Conservation (phyloP, 2,329 filamentous ascomycete species). For the Colletotrichum camelliae region DNA sequence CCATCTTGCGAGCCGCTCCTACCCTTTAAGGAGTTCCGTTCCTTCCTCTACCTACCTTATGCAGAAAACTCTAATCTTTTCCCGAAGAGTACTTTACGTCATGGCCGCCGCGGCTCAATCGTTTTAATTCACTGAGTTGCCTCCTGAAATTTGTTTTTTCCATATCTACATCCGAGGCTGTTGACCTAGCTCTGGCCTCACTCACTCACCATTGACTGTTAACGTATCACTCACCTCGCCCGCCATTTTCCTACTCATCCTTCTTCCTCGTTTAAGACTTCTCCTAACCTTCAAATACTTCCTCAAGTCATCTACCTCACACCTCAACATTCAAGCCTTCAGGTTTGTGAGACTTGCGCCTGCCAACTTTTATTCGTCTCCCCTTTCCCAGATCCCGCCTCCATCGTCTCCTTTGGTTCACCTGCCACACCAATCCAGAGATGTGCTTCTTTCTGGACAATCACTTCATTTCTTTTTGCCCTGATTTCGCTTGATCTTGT, state of each 20-base stretch:
- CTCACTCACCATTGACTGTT: neutral
- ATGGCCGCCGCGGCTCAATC: accelerated
- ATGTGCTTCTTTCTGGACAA: neutral
- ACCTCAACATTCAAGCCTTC: neutral
- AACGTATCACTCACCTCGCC: neutral
- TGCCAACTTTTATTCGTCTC: neutral
- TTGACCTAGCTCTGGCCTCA: neutral
- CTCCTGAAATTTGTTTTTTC: neutral
- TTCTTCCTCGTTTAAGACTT: neutral
- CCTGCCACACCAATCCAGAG: neutral
- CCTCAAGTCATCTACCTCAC: neutral
- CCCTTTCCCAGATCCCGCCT: neutral
- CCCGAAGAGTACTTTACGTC: neutral
- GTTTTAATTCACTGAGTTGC: neutral
- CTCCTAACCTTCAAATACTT: neutral
- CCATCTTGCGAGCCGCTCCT: neutral
- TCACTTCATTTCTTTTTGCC: neutral
- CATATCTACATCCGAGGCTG: neutral
- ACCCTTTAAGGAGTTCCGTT: neutral
- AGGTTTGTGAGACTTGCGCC: neutral
- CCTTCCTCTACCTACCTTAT: neutral
- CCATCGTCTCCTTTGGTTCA: neutral
- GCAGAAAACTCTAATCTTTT: neutral
- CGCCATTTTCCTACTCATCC: neutral
- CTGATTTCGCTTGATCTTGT: neutral